Percentiles rank a stretch among this genome's conserved stretches.
These are phyloP conservation scores for Phytophthora ohioensis DNA, from an alignment of 352 stramenopile genomes.

Conservation along the genomic window DNA sequence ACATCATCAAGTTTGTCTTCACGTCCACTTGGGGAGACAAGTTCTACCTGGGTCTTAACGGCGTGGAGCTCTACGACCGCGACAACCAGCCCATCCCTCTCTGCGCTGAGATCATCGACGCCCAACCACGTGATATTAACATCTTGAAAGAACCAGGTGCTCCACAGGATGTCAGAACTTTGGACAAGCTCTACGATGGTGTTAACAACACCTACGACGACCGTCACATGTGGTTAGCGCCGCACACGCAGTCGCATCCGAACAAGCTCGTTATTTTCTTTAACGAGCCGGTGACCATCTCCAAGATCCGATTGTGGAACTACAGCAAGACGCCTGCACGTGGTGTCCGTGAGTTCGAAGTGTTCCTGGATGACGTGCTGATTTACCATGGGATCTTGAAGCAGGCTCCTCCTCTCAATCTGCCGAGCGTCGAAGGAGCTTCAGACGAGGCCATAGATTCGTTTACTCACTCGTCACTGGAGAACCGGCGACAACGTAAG, in stretches of 20 bases:
- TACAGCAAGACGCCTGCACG: conserved; percentile 87
- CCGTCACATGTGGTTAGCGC: conserved; percentile 79
- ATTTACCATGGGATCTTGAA: conserved; percentile 73
- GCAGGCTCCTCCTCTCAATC: conserved; percentile 48
- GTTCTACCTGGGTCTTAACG: conserved; percentile 86
- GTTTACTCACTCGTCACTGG: conserved; percentile 13
- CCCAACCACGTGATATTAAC: conserved; percentile 82
- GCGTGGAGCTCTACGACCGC: conserved; percentile 77
- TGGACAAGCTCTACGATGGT: conserved; percentile 82
- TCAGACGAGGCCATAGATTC: conserved; percentile 6
- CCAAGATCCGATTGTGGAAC: conserved; percentile 87
- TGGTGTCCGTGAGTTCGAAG: conserved; percentile 81
- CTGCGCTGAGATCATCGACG: conserved; percentile 62
- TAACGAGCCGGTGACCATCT: conserved; percentile 80
- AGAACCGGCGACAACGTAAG: conserved; percentile 54
- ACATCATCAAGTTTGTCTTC: conserved; percentile 90
- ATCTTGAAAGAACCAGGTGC: conserved; percentile 77
- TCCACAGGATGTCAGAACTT: conserved; percentile 65
- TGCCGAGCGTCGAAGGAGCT: conserved; percentile 33
- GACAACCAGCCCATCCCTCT: conserved; percentile 57
- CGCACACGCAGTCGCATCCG: conserved; percentile 61
- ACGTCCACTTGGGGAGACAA: conserved; percentile 79
- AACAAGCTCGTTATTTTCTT: conserved; percentile 87
- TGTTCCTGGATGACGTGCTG: conserved; percentile 88
- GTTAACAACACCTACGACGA: conserved; percentile 84